Base-by-base conservation (phyloP, 2,329 filamentous ascomycete species). In the Penicillium sp. region DNA sequence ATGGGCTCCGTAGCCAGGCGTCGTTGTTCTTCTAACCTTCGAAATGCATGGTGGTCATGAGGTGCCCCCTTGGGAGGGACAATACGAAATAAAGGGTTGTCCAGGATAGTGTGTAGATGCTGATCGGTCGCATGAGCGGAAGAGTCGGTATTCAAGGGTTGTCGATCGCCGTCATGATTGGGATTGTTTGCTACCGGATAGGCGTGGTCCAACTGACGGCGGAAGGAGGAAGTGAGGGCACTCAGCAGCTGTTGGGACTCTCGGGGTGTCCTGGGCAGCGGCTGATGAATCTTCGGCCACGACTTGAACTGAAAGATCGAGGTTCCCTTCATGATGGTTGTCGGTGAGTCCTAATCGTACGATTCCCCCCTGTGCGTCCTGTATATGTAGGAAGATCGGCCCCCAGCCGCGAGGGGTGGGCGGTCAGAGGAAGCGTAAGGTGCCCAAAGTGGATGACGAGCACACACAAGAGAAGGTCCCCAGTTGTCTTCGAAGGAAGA, bases 191-290 rank as follows among this genome's bases (percentile, higher is more conserved):
- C 59, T 28, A 68, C 65, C 16, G 80, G 81, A 71, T 87, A 81
- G 54, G 82, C 80, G 49, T 75, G 77, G 63, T 88, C 85, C 37
- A 89, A 79, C 54, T 87, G 84, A 46, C 79, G 76, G 60, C 84
- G 79, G 68, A 89, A 89, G 11, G 85, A 87, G 36, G 78, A 79
- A 19, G 84, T 87, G 59, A 89, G 79, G 18, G 85, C 76, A 49
- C 76, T 79, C 36, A 88, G 78, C 7, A 89, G 75, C 62, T 84
- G 80, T 57, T 83, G 76, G 14, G 82, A 85, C 64, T 88, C 83
- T 53, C 79, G 79, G 4, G 79, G 75, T 23, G 79, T 83, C 14
- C 86, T 75, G 21, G 85, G 74, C 26, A 76, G 70, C 44, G 77
- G 78, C 37, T 74, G 75, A 60, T 81, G 78, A 36, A 88, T 77